These are phyloP conservation scores for Daldinia sp. DNA, from an alignment of 2,329 filamentous ascomycete genomes.

Conservation along the genomic window DNA sequence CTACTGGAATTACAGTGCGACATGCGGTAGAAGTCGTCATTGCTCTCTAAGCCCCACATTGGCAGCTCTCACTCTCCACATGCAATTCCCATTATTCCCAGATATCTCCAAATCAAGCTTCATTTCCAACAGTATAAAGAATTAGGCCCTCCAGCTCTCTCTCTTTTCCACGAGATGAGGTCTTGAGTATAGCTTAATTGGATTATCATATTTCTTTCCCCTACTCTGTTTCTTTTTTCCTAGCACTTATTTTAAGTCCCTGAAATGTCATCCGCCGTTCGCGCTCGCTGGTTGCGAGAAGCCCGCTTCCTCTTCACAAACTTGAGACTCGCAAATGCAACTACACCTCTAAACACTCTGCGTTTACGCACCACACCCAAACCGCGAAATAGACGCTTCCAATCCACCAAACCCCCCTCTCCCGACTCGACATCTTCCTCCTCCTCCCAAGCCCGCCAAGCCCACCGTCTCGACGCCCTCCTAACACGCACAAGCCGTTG, in stretches of 20 bases:
- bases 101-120: constrained; percentile 1
- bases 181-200: no score
- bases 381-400: constrained; percentile 24
- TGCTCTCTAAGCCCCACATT: constrained; percentile 12
- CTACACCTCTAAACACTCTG: not conserved
- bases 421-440: no score
- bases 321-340: not conserved
- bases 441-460: constrained; percentile 18
- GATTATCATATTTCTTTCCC: no score
- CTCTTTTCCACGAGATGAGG: not conserved
- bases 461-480: constrained; percentile 45
- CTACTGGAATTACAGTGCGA: not conserved
- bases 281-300: constrained; percentile 31
- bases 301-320: constrained; percentile 14
- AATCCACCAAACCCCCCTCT: constrained; percentile 33
- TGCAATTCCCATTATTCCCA: not conserved
- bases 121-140: not conserved
- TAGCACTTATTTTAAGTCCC: no score
- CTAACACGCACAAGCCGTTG: constrained; percentile 51
- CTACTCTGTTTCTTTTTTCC: no score
- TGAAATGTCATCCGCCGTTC: constrained; percentile 30
- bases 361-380: not conserved
- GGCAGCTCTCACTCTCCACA: constrained; percentile 20
- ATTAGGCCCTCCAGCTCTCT: not conserved
- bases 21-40: constrained; percentile 18